Conservation (phyloP, 2,329 filamentous ascomycete genomes). For the Xylaria sp. region DNA sequence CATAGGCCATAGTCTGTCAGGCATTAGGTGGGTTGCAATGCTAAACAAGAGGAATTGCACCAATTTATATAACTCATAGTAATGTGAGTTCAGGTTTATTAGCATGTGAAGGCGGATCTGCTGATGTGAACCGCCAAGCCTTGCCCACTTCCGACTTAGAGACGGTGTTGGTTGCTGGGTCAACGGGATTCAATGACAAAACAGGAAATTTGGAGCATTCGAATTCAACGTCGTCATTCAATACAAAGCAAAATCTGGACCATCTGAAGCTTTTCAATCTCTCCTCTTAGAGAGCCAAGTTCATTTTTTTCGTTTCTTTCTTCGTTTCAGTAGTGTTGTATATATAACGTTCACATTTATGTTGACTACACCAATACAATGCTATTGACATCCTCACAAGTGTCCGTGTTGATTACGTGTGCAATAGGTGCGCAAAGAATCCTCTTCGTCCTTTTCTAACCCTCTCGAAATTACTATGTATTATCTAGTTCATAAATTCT, state of each 20-base stretch:
- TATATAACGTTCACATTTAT: conserved; percentile 9
- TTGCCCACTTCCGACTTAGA: not conserved
- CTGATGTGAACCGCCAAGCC: conserved; percentile 16
- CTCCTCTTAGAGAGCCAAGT: not conserved
- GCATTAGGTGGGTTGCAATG: not conserved
- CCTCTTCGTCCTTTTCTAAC: not conserved
- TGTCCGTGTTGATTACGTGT: conserved; percentile 73
- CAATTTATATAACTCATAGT: not conserved
- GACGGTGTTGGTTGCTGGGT: conserved; percentile 27
- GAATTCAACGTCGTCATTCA: conserved; percentile 20
- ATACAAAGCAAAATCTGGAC: not conserved
- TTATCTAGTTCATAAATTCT: not conserved
- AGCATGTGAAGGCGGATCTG: not conserved
- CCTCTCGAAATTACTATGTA: not conserved
- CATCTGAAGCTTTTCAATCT: not conserved
- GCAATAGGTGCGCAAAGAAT: conserved; percentile 61
- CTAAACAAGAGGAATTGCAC: not conserved
- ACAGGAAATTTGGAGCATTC: conserved; percentile 35
- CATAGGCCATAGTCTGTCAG: not conserved
- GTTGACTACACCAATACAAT: conserved; percentile 47
- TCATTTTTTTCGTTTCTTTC: not conserved
- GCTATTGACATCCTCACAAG: conserved; percentile 75
- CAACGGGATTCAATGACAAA: conserved; percentile 34
- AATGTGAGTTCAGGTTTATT: not conserved
- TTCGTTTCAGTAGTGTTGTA: conserved; percentile 3